Evolutionary conservation across 2,329 filamentous ascomycete genomes (phyloP).

Genomic region (Ceratocystis papillata): DNA sequence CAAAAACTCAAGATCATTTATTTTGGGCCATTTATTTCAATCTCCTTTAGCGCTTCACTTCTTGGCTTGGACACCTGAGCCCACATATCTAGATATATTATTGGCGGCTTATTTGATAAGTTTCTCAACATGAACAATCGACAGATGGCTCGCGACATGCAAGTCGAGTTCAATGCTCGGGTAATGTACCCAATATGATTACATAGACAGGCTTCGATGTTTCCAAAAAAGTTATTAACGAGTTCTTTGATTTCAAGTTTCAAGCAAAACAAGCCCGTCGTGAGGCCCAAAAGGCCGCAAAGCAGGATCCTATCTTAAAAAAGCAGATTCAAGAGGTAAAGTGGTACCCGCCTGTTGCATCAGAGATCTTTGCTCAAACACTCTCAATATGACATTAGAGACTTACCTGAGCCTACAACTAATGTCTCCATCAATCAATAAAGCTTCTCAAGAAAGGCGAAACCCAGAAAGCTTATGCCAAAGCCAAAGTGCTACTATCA

Average conservation of each 20-base stretch:
- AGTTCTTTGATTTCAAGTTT: slow-evolving; percentile 34
- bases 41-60: no score
- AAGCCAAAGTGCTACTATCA: slow-evolving; percentile 51
- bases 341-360: neutral
- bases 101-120: no score
- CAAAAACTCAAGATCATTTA: no score
- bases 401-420: neutral
- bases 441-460: slow-evolving; percentile 50
- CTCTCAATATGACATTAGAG: neutral
- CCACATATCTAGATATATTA: no score
- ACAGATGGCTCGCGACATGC: slow-evolving; percentile 49
- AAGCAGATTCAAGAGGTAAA: slow-evolving; percentile 50
- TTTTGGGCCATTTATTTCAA: no score
- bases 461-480: slow-evolving; percentile 52
- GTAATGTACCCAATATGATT: slow-evolving; percentile 29
- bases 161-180: slow-evolving; percentile 52
- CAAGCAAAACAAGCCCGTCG: slow-evolving; percentile 52
- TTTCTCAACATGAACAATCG: slow-evolving; percentile 44
- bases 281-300: slow-evolving; percentile 49
- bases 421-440: slow-evolving; percentile 23
- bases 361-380: neutral
- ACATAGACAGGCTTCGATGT: neutral
- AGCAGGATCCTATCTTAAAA: slow-evolving; percentile 50
- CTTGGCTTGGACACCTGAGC: no score
- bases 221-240: neutral